Evolutionary conservation across 495 filamentous ascomycete genomes (phyloP).

Genomic region (Neurospora intermedia): DNA sequence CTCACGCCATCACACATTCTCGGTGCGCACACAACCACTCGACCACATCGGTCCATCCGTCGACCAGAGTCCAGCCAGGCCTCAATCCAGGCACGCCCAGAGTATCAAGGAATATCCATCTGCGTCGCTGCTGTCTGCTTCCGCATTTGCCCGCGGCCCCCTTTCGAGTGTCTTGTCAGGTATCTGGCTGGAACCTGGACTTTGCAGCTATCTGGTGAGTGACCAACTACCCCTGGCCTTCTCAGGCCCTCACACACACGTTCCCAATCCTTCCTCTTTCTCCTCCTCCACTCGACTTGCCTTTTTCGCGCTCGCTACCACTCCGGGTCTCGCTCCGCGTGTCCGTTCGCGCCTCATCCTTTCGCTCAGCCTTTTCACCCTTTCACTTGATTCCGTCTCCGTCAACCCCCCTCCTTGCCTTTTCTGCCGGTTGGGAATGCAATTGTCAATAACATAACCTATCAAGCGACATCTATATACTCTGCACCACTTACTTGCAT

Average conservation of each 20-base stretch:
- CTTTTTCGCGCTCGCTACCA: not conserved
- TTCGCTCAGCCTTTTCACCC: not conserved
- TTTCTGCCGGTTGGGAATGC: not conserved
- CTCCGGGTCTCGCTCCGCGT: not conserved
- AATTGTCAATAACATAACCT: not conserved
- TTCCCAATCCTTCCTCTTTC: not conserved
- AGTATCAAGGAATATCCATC: not conserved
- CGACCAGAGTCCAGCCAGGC: not conserved
- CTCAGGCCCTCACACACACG: not conserved
- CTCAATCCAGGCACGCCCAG: not conserved
- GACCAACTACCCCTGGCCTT: not conserved
- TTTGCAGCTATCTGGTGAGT: not conserved
- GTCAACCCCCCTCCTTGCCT: not conserved
- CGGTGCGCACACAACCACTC: not conserved
- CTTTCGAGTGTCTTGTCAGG: not conserved
- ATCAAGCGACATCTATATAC: not conserved
- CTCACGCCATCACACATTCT: not conserved
- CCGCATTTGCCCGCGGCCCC: not conserved
- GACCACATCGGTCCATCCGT: not conserved
- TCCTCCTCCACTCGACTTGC: not conserved
- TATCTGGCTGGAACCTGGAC: not conserved
- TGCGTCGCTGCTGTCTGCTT: not conserved
- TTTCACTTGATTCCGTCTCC: not conserved
- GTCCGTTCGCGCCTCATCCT: not conserved
- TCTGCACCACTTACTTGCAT: not conserved